Percentiles rank a stretch among this genome's conserved stretches.
These are phyloP conservation scores for Aphanomyces astaci DNA, from an alignment of 352 stramenopile species.

Conservation along the genomic window DNA sequence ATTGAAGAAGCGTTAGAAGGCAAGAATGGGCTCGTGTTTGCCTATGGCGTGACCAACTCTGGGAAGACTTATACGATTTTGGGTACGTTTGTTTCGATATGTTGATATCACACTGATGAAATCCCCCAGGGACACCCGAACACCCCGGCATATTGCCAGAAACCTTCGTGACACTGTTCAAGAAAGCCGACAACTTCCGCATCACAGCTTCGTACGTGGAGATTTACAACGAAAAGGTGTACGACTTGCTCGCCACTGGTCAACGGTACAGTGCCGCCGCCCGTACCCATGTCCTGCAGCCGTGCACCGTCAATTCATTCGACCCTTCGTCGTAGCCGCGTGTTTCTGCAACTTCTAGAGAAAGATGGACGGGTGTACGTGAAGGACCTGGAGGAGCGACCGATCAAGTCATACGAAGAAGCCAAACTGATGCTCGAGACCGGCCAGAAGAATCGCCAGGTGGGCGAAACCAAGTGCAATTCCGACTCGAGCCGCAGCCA, in stretches of 20 bases:
- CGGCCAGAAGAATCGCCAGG: slow-evolving; percentile 60
- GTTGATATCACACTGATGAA: too few species aligned
- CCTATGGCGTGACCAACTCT: slow-evolving; percentile 98
- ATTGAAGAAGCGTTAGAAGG: slow-evolving; percentile 83
- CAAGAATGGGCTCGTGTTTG: slow-evolving; percentile 91
- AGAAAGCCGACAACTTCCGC: slow-evolving; percentile 25
- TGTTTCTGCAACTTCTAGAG: slow-evolving; percentile 65
- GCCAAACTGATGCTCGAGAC: slow-evolving; percentile 62
- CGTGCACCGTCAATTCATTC: neutral
- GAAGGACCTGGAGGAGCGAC: slow-evolving; percentile 57
- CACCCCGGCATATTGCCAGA: slow-evolving; percentile 79
- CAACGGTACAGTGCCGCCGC: too few species aligned
- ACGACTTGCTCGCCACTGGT: slow-evolving; percentile 83
- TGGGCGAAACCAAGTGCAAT: slow-evolving; percentile 86
- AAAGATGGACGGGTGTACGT: slow-evolving; percentile 86
- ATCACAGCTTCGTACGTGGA: slow-evolving; percentile 93
- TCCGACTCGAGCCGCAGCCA: slow-evolving; percentile 86
- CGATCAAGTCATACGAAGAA: slow-evolving; percentile 55
- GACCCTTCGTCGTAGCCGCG: slow-evolving; percentile 33
- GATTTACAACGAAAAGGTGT: slow-evolving; percentile 99
- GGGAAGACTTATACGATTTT: slow-evolving; percentile 98
- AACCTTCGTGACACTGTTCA: slow-evolving; percentile 60
- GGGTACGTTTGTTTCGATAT: slow-evolving; percentile 51
- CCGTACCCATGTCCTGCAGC: too few species aligned
- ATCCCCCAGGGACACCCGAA: slow-evolving; percentile 28